Evolutionary conservation across 2,329 filamentous ascomycete genomes (phyloP), one percentile per base, ranked within the genome.

Genomic region (Aspergillus sojae): DNA sequence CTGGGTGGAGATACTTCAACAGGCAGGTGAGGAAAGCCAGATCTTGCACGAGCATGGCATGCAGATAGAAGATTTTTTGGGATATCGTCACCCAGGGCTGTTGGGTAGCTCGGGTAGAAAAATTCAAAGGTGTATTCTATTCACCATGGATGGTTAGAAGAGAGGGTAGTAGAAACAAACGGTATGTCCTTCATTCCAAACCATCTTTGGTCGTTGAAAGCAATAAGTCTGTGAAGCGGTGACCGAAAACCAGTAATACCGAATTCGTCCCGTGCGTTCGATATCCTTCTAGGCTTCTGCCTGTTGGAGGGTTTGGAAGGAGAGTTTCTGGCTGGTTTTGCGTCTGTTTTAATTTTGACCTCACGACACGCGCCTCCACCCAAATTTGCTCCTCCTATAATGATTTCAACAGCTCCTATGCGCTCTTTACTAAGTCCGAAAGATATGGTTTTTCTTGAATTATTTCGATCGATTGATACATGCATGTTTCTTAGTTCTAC

Each of bases 1-100:
- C n/a, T 69, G 67, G 68, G 62, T 68, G 34, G 67, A 70, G 28
- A 67, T 68, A 45, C 57, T 68, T 30, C 64, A 67, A 26, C 57
- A 14, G 4, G 67, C 64, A 21, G 68, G 67, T 1, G n/a, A 64
- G 60, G 41, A 65, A 2, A 60, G 55, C n/a, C 34, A 21, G n/a
- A 46, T 67, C n/a, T 32, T 63, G 11, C 67, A 69, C 58, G 45
- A 63, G 10, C 16, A 26, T 7, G n/a, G 23, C 5, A 50, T 50
- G 39, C 36, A 30, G 30, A 41, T 46, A 10, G 46, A 64, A 34
- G 36, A 43, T 1, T 43, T 64, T 64, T 26, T 62, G 60, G 60
- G 39, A 62, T 7, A 50, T 62, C 2, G 12, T 59, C 39, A 46
- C 41, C 9, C 55, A 59, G 19, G 55, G 56, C 21, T 11, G 28